Conservation (phyloP, 768 basidiomycete species). For the Coprinopsis strossmayeri region DNA sequence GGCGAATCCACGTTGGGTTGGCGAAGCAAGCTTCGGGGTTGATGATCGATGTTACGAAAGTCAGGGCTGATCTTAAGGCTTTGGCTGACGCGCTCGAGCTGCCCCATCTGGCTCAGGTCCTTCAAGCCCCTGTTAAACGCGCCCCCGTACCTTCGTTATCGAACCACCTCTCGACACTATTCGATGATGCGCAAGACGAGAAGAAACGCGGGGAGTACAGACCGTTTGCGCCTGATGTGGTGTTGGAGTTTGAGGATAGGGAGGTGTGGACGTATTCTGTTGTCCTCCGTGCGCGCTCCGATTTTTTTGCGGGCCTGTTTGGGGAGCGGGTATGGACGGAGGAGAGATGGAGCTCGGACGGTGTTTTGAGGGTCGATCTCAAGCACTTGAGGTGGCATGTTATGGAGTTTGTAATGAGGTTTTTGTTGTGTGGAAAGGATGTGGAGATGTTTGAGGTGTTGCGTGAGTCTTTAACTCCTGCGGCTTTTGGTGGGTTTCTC, state of each 20-base stretch:
- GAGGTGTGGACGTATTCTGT: slow-evolving; percentile 63
- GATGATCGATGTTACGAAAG: slow-evolving; percentile 34
- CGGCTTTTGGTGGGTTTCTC: slow-evolving; percentile 1
- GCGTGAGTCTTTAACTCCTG: slow-evolving; percentile 29
- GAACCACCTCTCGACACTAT: slow-evolving; percentile 44
- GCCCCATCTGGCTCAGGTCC: slow-evolving; percentile 39
- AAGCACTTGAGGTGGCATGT: slow-evolving; percentile 65
- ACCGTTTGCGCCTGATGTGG: slow-evolving; percentile 52
- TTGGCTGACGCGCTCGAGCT: slow-evolving; percentile 59
- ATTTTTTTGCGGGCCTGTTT: slow-evolving; percentile 82
- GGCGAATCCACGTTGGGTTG: slow-evolving; percentile 54
- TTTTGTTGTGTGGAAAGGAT: slow-evolving; percentile 68
- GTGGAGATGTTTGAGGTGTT: slow-evolving; percentile 65
- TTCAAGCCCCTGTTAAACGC: slow-evolving; percentile 59
- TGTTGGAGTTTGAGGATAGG: slow-evolving; percentile 63
- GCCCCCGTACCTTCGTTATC: slow-evolving; percentile 41
- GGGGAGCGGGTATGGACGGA: slow-evolving; percentile 76
- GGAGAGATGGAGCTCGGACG: slow-evolving; percentile 46
- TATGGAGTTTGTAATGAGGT: slow-evolving; percentile 70
- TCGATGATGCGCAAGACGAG: slow-evolving; percentile 24
- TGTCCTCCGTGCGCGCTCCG: slow-evolving; percentile 76
- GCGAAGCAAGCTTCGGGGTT: slow-evolving; percentile 32
- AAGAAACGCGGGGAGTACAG: slow-evolving; percentile 2
- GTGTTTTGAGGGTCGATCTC: slow-evolving; percentile 60
- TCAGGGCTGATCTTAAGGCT: slow-evolving; percentile 58